A percentile compares a stretch with the other conserved stretches of the same genome.
Conservation (phyloP, 345 rosid genomes). For the Eucalyptus curtisii region DNA sequence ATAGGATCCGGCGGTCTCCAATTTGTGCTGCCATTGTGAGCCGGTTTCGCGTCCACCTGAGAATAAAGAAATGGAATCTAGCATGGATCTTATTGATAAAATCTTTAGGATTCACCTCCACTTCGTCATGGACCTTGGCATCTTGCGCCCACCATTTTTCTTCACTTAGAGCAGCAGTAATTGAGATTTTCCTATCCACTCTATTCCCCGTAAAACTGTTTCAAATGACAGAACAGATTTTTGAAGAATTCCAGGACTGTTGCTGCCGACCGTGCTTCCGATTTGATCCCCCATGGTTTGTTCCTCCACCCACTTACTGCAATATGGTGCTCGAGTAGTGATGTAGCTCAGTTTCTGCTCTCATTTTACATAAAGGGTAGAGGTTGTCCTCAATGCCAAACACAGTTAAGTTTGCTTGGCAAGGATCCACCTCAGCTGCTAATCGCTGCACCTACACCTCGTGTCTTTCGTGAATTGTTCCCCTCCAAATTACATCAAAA, state of each 20-base stretch:
- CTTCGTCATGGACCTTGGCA: neutral
- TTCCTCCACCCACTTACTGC: neutral
- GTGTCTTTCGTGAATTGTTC: neutral
- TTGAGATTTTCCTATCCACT: neutral
- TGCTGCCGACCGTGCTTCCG: neutral
- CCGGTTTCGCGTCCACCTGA: neutral
- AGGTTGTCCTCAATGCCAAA: neutral
- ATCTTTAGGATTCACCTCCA: neutral
- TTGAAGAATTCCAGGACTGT: neutral
- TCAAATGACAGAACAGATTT: neutral
- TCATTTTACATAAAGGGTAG: neutral
- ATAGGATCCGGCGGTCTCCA: neutral
- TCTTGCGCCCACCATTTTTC: neutral
- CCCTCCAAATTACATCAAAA: neutral
- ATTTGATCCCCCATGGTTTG: neutral
- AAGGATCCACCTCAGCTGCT: neutral
- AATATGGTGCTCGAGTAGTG: neutral
- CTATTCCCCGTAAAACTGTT: neutral
- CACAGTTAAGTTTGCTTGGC: neutral
- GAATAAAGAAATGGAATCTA: neutral
- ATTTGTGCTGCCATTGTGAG: neutral
- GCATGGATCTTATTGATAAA: neutral
- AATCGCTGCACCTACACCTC: neutral
- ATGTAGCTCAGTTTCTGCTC: neutral
- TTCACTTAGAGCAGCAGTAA: neutral